phyloP scores from a whole-genome alignment of 176 grass and related monocot species.

The Otatea glauca region DNA sequence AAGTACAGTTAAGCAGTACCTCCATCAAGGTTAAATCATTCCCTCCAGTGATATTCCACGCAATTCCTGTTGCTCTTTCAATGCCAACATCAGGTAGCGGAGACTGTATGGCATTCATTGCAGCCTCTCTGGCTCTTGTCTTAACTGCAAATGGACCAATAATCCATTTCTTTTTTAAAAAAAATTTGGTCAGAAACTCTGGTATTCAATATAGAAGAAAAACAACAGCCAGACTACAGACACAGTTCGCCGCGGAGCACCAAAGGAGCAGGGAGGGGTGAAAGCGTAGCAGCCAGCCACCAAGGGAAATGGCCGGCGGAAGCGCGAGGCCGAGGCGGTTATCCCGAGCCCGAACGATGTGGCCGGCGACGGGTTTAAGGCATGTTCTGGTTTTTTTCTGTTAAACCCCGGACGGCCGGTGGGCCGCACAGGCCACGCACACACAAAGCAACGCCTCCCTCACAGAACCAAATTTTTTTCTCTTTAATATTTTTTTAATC shows the following conservation, averaged over 20 bases:
- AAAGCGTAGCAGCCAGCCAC: background rate
- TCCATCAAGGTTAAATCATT: conserved; percentile 14
- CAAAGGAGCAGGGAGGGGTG: background rate
- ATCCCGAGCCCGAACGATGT: background rate
- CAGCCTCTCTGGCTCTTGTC: background rate
- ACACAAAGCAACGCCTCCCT: background rate
- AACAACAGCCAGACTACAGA: too few relatives aligned
- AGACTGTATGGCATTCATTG: background rate
- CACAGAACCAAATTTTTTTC: too few relatives aligned
- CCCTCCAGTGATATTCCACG: conserved; percentile 3
- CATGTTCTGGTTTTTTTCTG: background rate
- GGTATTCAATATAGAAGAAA: too few relatives aligned
- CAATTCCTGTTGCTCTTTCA: background rate
- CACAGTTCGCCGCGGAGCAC: background rate
- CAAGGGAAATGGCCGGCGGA: background rate
- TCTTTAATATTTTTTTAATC: too few relatives aligned
- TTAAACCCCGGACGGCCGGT: background rate
- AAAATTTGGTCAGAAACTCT: too few relatives aligned
- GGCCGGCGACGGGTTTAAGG: background rate
- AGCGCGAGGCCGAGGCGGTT: background rate
- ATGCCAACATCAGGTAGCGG: background rate
- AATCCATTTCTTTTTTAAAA: conserved; percentile 49
- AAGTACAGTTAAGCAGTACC: background rate
- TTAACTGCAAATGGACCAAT: background rate
- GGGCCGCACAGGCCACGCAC: background rate